A percentile compares a stretch with the other conserved stretches of the same genome.
These are phyloP conservation scores for Abrus precatorius DNA, from an alignment of 306 rosid species.

Conservation along the genomic window DNA sequence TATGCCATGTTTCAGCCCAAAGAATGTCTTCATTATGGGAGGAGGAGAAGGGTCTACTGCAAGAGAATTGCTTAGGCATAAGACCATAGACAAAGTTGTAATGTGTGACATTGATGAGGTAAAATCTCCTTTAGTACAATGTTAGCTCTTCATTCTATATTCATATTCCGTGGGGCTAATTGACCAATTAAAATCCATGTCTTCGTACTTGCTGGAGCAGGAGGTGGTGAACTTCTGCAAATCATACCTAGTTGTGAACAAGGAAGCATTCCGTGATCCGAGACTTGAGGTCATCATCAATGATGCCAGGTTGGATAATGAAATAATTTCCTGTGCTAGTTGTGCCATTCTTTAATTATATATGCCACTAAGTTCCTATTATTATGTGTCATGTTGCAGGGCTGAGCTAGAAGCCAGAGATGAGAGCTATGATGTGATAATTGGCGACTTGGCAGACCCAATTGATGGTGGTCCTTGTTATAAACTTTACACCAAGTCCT, in stretches of 20 bases:
- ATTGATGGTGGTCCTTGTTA: conserved; percentile 98
- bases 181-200: conserved; percentile 20
- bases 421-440: conserved; percentile 78
- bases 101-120: conserved; percentile 99
- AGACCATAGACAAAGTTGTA: conserved; percentile 80
- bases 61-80: conserved; percentile 89
- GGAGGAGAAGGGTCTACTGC: conserved; percentile 99
- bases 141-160: background rate
- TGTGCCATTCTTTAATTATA: conserved; percentile 6
- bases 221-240: conserved; percentile 96
- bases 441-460: conserved; percentile 97
- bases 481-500: conserved; percentile 94
- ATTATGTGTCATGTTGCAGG: conserved; percentile 55
- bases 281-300: conserved; percentile 87
- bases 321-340: background rate
- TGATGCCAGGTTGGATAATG: conserved; percentile 74
- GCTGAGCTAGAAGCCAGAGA: conserved; percentile 76
- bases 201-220: conserved; percentile 58
- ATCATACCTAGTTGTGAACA: conserved; percentile 82
- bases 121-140: background rate
- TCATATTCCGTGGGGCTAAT: background rate
- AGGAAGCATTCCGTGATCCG: conserved; percentile 84
- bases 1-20: conserved; percentile 62
- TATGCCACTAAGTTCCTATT: background rate
- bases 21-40: conserved; percentile 89